Conservation (phyloP, 2,329 filamentous ascomycete species). For the Davidsoniella eucalypti region DNA sequence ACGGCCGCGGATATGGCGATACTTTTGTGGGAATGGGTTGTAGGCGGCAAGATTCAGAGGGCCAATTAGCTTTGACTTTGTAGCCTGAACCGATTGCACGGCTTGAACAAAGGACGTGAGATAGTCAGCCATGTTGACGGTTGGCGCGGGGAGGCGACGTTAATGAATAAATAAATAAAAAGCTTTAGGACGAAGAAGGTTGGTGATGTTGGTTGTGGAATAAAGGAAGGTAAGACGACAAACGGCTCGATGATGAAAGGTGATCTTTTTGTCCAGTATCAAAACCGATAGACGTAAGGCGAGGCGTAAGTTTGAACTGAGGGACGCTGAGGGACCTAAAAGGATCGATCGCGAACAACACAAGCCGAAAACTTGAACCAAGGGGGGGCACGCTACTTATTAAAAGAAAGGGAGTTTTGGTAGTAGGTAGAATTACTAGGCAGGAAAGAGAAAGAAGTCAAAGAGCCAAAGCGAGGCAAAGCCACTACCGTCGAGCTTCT, state of each 20-base stretch:
- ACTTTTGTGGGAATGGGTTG: constrained; percentile 26
- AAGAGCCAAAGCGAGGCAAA: not conserved
- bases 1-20: constrained; percentile 23
- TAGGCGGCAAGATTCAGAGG: constrained; percentile 27
- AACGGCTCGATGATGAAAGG: not conserved
- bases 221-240: not conserved
- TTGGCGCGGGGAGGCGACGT: not conserved
- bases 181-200: not conserved
- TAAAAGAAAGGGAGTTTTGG: constrained; percentile 5
- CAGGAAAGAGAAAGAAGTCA: constrained; percentile 1
- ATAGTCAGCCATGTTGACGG: constrained; percentile 22
- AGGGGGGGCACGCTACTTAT: constrained; percentile 10
- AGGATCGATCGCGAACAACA: constrained; percentile 12
- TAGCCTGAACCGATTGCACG: constrained; percentile 15
- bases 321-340: constrained; percentile 8
- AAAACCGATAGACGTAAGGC: not conserved
- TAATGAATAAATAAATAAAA: not conserved
- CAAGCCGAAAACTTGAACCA: constrained; percentile 6
- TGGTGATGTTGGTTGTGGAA: not conserved
- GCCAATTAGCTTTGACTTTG: constrained; percentile 27
- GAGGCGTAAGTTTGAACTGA: constrained; percentile 3
- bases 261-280: not conserved
- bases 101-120: constrained; percentile 19
- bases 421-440: not conserved
- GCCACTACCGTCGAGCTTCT: not conserved